Evolutionary conservation across 108 stramenopile genomes (phyloP).

Genomic region (Fragilariopsis cylindrus): DNA sequence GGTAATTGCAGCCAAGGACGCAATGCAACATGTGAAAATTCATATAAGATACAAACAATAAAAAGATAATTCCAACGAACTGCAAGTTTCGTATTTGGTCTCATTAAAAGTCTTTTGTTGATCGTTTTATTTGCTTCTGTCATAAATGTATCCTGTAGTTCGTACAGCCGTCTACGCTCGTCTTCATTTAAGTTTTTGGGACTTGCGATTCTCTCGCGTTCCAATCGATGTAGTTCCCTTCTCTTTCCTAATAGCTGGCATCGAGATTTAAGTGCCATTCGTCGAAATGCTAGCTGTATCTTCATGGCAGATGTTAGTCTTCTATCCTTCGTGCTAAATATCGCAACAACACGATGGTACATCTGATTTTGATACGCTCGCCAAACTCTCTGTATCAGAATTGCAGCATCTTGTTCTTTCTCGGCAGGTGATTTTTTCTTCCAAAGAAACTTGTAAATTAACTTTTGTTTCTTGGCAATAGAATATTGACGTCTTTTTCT

Average conservation of each 20-base stretch:
- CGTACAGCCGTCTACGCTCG: slow-evolving; percentile 44
- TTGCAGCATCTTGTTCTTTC: slow-evolving; percentile 45
- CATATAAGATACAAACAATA: slow-evolving; percentile 54
- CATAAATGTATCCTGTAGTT: slow-evolving; percentile 51
- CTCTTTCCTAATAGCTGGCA: slow-evolving; percentile 15
- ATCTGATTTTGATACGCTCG: slow-evolving; percentile 41
- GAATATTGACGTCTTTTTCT: slow-evolving; percentile 46
- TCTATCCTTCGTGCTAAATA: slow-evolving; percentile 25
- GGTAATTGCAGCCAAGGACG: slow-evolving; percentile 53
- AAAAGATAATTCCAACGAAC: slow-evolving; percentile 66
- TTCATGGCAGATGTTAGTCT: slow-evolving; percentile 30
- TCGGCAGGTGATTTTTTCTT: slow-evolving; percentile 27
- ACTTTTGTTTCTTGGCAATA: slow-evolving; percentile 37
- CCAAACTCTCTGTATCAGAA: slow-evolving; percentile 53
- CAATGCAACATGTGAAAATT: slow-evolving; percentile 49
- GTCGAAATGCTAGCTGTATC: slow-evolving; percentile 35
- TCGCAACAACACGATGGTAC: slow-evolving; percentile 37
- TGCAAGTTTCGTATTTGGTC: slow-evolving; percentile 77
- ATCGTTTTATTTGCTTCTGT: slow-evolving; percentile 34
- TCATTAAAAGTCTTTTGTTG: slow-evolving; percentile 50
- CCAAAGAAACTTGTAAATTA: slow-evolving; percentile 34
- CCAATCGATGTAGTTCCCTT: slow-evolving; percentile 31
- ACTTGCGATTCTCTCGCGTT: slow-evolving; percentile 14
- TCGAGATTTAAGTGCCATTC: slow-evolving; percentile 10
- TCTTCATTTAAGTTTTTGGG: slow-evolving; percentile 24